Base-by-base conservation (phyloP, 2,329 filamentous ascomycete genomes). In the Dothistroma pini region DNA sequence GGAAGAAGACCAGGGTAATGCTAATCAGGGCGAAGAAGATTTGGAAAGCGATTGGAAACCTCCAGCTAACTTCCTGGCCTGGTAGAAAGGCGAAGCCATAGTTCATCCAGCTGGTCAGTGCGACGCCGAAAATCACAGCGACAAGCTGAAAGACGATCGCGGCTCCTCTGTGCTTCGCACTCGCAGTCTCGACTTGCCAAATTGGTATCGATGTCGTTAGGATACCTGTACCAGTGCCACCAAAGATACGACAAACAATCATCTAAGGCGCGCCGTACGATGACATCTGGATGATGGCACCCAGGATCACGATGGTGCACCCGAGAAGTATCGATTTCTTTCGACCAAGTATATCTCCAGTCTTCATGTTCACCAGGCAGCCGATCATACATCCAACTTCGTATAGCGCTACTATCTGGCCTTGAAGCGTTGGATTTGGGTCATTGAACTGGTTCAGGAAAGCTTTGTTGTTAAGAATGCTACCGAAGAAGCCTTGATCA, bases 341-440 rank as follows among this genome's bases (percentile, higher is more conserved):
- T n/a, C 81, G 72, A 4, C 81, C 81, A 1, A 83, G 71, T 0
- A 64, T 66, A 34, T 83, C 80, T n/a, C 81, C 81, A 25, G 80
- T 67, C 7, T 72, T 66, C 49, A 84, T 79, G 21, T 79, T 76
- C 1, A 77, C 67, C 34, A 83, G 71, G 1, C 78, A 83, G 8
- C 84, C 84, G 54, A 86, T 34, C n/a, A 56, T 67, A 54, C 75
- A 78, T 29, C 80, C 80, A 34, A 81, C 71, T 59, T 81, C 78
- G 70, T 82, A 83, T 4, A 74, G 74, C 1, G 67, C 70, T 0
- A 75, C 73, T 16, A 75, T 75, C 57, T 75, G 75, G 8, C 73
- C 73, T 49, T 59, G 57, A 2, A 66, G 35, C n/a, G 58, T 66
- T 10, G 59, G 49, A 21, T 34, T 51, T 1, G 62, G 61, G 21